Base-by-base conservation (phyloP, 768 basidiomycete genomes). In the Solioccasus polychromus region DNA sequence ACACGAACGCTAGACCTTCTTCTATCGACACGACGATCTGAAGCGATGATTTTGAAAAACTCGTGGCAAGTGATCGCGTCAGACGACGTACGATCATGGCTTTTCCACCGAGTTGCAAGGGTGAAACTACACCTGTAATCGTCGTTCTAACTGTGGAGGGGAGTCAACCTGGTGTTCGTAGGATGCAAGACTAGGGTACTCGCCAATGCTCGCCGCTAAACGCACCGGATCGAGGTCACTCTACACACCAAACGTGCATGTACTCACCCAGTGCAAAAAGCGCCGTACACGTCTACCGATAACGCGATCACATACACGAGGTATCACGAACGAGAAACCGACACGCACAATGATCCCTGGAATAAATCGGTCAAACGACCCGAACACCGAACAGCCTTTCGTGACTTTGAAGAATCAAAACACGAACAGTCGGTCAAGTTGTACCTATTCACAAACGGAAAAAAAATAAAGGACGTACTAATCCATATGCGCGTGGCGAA, bases 401-500 rank as follows among this genome's bases (percentile, higher is more conserved):
- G 45, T 45, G 32, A 50, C 43, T 50, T 35, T n/a, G n/a, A n/a
- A n/a, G n/a, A n/a, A n/a, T n/a, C n/a, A n/a, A n/a, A n/a, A n/a
- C n/a, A n/a, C n/a, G n/a, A n/a, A n/a, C n/a, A n/a, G n/a, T n/a
- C n/a, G n/a, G n/a, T n/a, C n/a, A n/a, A n/a, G n/a, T n/a, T n/a
- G n/a, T n/a, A n/a, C n/a, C n/a, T n/a, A n/a, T n/a, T n/a, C n/a
- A n/a, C n/a, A n/a, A n/a, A n/a, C n/a, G n/a, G n/a, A n/a, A n/a
- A n/a, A n/a, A n/a, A n/a, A n/a, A n/a, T n/a, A n/a, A 35, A 10
- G 23, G 17, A 42, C 46, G 22, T 15, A 49, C 42, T 17, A 24
- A 44, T 39, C 20, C 32, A 22, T 22, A 49, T 40, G 38, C 38
- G 48, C 23, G 42, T 24, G 8, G 42, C 48, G 9, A 49, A 49